phyloP scores from a whole-genome alignment of 108 stramenopile species.

The Licmophora abbreviata region DNA sequence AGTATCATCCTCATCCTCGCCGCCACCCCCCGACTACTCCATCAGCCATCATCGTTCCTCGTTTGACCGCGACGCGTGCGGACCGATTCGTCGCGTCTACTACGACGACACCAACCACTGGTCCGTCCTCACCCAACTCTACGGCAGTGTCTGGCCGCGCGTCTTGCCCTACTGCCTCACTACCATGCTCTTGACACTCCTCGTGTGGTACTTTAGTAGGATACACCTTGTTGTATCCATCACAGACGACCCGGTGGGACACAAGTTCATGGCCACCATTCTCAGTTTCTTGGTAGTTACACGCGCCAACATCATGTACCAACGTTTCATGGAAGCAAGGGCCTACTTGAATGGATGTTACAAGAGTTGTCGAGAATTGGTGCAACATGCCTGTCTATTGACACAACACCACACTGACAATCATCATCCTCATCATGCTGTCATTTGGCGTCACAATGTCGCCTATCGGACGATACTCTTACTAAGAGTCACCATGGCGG shows the following conservation, averaged over 20 bases:
- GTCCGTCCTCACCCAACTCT: not conserved
- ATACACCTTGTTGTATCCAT: too few species aligned
- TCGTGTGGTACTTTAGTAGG: too few species aligned
- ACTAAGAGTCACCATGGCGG: slow-evolving; percentile 16
- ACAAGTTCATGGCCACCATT: slow-evolving; percentile 18
- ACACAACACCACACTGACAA: slow-evolving; percentile 3
- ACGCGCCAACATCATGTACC: slow-evolving; percentile 13
- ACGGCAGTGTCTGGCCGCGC: slow-evolving; percentile 1
- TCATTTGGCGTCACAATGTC: slow-evolving; percentile 15
- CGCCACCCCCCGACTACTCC: too few species aligned
- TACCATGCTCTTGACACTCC: too few species aligned
- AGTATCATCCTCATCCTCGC: too few species aligned
- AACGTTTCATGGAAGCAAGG: slow-evolving; percentile 18
- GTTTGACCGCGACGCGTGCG: too few species aligned
- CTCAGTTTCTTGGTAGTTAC: slow-evolving; percentile 20
- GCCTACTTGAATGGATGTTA: slow-evolving; percentile 2
- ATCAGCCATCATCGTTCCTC: too few species aligned
- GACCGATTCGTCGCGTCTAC: too few species aligned
- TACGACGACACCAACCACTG: not conserved
- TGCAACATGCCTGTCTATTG: slow-evolving; percentile 4
- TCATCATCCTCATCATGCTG: slow-evolving; percentile 5
- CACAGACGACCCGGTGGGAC: slow-evolving; percentile 20
- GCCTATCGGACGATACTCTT: slow-evolving; percentile 13
- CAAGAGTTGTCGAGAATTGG: slow-evolving; percentile 17
- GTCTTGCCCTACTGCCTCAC: too few species aligned